A percentile compares a stretch with the other conserved stretches of the same genome.
Conservation (phyloP, 2,329 filamentous ascomycete genomes). For the Fusarium duplospermum region DNA sequence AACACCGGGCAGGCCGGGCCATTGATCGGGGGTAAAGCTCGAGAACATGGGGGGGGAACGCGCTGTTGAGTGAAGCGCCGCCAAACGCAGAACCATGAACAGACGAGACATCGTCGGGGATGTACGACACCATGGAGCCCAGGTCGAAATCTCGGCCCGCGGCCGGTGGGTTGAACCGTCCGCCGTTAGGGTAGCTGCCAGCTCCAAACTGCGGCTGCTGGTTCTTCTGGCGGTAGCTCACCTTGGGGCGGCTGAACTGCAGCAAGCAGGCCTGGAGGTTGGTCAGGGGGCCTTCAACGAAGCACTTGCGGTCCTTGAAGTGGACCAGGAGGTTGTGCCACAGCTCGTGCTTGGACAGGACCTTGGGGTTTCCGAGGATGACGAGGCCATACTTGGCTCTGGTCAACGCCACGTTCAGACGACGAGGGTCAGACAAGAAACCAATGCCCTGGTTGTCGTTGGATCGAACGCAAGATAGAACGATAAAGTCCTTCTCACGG, state of each 20-base stretch:
- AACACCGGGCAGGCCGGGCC: conserved; percentile 84
- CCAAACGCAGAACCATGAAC: conserved; percentile 93
- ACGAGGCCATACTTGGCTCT: conserved; percentile 97
- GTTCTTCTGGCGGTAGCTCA: conserved; percentile 91
- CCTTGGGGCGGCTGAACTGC: conserved; percentile 94
- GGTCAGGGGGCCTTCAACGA: conserved; percentile 93
- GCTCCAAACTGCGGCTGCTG: conserved; percentile 72
- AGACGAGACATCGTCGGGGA: conserved; percentile 96
- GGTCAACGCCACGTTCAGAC: conserved; percentile 96
- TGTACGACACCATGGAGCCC: conserved; percentile 92
- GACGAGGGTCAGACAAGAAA: conserved; percentile 96
- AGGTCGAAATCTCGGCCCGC: conserved; percentile 73
- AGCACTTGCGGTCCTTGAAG: conserved; percentile 96
- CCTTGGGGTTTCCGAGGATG: conserved; percentile 97
- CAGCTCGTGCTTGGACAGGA: conserved; percentile 95
- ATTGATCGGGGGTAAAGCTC: conserved; percentile 86
- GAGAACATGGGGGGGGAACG: conserved; percentile 95
- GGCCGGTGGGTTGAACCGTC: conserved; percentile 56
- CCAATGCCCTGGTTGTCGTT: conserved; percentile 99
- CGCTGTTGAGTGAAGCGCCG: conserved; percentile 77
- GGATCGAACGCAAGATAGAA: conserved; percentile 95
- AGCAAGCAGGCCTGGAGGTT: conserved; percentile 96
- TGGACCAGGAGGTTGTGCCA: conserved; percentile 97
- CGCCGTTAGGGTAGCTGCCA: conserved; percentile 53
- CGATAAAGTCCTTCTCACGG: conserved; percentile 98